Evolutionary conservation across 2,329 filamentous ascomycete species (phyloP), one percentile per base, ranked within the genome.

Genomic region (Ascochyta lentis): DNA sequence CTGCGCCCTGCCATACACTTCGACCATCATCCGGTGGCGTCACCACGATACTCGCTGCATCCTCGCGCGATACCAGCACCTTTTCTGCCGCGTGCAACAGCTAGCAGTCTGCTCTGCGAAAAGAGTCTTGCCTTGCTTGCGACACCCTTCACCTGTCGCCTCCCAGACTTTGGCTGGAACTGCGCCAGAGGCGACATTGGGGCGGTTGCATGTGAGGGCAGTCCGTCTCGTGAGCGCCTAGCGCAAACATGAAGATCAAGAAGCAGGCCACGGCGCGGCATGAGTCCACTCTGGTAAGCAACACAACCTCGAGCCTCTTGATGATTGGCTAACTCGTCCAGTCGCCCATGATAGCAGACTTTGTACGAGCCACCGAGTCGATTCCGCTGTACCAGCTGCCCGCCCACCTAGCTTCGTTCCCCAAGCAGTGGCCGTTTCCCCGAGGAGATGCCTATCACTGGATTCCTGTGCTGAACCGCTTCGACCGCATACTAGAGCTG

Each of bases 381-480:
- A 82, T 85, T 63, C 85, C 92, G 43, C 80, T 97, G 68, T 87
- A 89, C 68, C 85, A 90, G 73, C 83, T 99, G 64, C 91, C 92
- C 65, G 80, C 85, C 67, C 86, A 89, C 64, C 89, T 99, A 63
- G 83, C 84, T 67, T 85, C 84, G 52, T 98, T 98, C 73, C 92
- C 94, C 55, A 88, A 88, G 62, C 83, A 89, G 83, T 99, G 95
- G 95, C 92, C 93, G 2, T 96, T 98, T 71, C 94, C 94, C 35
- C 87, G 94, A 74, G 96, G 95, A 58, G 95, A 99, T 75, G 81
- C 98, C 27, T 98, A 98, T 74, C 94, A 99, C 81, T 99, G 96
- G 96, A 97, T 99, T 64, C 89, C 91, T 26, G 84, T 96, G 23
- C 80, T 99, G 57, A 96, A 99, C 76, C 89, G 92, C 54, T 98